Conservation (phyloP, 1,139 yeast genomes). For the Hyphopichia wangnamkhiaoensis region DNA sequence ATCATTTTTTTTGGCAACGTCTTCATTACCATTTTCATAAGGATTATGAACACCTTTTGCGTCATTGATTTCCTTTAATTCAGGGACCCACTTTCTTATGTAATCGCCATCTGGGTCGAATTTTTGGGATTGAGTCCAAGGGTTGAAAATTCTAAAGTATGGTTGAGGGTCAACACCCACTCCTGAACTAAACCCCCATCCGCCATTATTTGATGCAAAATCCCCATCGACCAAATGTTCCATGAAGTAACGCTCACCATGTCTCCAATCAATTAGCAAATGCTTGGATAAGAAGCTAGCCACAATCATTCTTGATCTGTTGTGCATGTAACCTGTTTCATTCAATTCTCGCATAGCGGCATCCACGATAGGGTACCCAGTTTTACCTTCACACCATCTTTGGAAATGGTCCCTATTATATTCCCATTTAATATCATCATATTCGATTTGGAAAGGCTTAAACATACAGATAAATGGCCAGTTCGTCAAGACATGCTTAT, state of each 20-base stretch:
- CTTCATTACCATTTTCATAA: slow-evolving; percentile 20
- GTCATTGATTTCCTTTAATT: slow-evolving; percentile 32
- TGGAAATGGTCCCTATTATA: slow-evolving; percentile 36
- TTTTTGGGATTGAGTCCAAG: slow-evolving; percentile 49
- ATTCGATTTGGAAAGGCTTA: slow-evolving; percentile 48
- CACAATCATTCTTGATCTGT: slow-evolving; percentile 54
- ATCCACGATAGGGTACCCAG: slow-evolving; percentile 59
- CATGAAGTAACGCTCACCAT: slow-evolving; percentile 54
- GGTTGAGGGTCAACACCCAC: slow-evolving; percentile 59
- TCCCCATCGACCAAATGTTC: slow-evolving; percentile 53
- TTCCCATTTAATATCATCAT: slow-evolving; percentile 42
- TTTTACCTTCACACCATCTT: slow-evolving; percentile 52
- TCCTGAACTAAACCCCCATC: slow-evolving; percentile 58
- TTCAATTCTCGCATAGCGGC: slow-evolving; percentile 56
- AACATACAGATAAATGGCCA: slow-evolving; percentile 56
- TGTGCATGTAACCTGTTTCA: slow-evolving; percentile 54
- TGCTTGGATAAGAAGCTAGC: slow-evolving; percentile 55
- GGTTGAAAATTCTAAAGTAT: slow-evolving; percentile 56
- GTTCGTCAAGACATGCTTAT: slow-evolving; percentile 46
- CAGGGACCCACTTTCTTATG: slow-evolving; percentile 53
- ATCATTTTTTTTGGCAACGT: slow-evolving; percentile 21
- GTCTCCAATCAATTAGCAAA: slow-evolving; percentile 54
- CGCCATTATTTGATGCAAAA: slow-evolving; percentile 55
- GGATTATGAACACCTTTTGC: slow-evolving; percentile 39
- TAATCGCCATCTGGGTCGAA: slow-evolving; percentile 49